Evolutionary conservation across 148 eudicot genomes (phyloP), one percentile per base, ranked within the genome.

Genomic region (Talinum fruticosum): DNA sequence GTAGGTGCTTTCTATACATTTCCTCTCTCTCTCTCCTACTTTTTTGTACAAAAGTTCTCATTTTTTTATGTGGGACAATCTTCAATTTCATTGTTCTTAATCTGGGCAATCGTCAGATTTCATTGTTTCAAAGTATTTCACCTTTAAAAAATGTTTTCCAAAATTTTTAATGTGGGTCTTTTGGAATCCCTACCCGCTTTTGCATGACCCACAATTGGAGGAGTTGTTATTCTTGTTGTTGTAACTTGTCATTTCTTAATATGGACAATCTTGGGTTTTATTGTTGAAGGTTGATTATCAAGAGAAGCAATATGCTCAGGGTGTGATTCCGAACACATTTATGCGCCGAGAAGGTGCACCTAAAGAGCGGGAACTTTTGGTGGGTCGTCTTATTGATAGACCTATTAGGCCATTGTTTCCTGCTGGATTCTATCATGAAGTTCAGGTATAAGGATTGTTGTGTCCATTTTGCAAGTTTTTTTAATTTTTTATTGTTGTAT

Each of bases 321-420:
- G 99, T 71, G 89, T 90, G 69, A 96, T 96, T 75, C 99, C 99
- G 47, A 87, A 76, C 75, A 93, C 99, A 71, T 96, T 84, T 72
- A 96, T 96, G 98, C 86, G 99, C 76, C 88, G 99, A 79, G 99
- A 96, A 83, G 99, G 99, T 71, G 98, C 99, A 84, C 99, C 99
- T 6, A 96, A 89, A 91, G 99, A 96, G 84, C 97, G 99, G 23
- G 98, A 96, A 71, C 95, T 96, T 73, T 79, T 96, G 80, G 90
- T 95, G 75, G 99, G 98, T 38, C 97, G 99, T 30, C 84, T 96
- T 74, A 96, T 96, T 85, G 99, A 96, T 83, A 85, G 98, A 47
- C 99, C 99, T 12, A 91, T 96, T 75, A 87, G 98, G 38, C 99
- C 99, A 19, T 93, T 96, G 82, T 96, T 96, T 83, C 98, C 98